phyloP scores from a whole-genome alignment of 2,329 filamentous ascomycete species.

The Microascus cirrosus region DNA sequence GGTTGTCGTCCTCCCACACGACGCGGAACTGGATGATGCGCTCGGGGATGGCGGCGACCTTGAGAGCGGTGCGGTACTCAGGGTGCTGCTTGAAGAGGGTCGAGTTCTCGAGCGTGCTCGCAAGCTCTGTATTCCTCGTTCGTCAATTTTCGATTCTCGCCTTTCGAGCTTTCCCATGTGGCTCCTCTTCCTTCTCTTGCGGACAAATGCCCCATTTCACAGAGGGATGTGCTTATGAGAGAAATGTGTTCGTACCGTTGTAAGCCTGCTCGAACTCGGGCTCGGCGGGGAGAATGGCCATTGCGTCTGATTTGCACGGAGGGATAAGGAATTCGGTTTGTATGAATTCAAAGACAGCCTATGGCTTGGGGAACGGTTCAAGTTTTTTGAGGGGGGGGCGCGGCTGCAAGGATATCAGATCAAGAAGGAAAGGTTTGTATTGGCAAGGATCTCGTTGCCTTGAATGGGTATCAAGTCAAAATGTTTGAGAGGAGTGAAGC shows the following conservation, averaged over 20 bases:
- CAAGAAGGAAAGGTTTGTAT: background rate
- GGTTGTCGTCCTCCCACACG: constrained; percentile 91
- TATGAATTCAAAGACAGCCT: background rate
- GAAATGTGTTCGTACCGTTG: constrained; percentile 52
- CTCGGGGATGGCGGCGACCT: constrained; percentile 83
- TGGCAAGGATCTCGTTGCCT: background rate
- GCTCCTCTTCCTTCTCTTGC: constrained; percentile 9
- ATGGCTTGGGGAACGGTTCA: background rate
- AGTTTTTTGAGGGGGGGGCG: background rate
- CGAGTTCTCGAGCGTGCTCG: constrained; percentile 87
- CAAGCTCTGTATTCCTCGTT: constrained; percentile 58
- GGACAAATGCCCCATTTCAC: background rate
- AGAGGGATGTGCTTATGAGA: no score
- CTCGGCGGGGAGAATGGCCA: constrained; percentile 79
- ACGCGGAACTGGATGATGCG: constrained; percentile 96
- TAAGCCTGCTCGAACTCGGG: constrained; percentile 99
- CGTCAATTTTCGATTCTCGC: background rate
- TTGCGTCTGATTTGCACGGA: constrained; percentile 23
- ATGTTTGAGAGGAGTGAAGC: background rate
- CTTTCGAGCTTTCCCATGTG: background rate
- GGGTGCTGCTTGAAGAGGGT: constrained; percentile 88
- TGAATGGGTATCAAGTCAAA: background rate
- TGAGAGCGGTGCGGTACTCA: constrained; percentile 84
- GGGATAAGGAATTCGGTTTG: constrained; percentile 6
- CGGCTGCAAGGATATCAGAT: background rate